Base-by-base conservation (phyloP, 2,329 filamentous ascomycete species). In the Aspergillus udagawae region DNA sequence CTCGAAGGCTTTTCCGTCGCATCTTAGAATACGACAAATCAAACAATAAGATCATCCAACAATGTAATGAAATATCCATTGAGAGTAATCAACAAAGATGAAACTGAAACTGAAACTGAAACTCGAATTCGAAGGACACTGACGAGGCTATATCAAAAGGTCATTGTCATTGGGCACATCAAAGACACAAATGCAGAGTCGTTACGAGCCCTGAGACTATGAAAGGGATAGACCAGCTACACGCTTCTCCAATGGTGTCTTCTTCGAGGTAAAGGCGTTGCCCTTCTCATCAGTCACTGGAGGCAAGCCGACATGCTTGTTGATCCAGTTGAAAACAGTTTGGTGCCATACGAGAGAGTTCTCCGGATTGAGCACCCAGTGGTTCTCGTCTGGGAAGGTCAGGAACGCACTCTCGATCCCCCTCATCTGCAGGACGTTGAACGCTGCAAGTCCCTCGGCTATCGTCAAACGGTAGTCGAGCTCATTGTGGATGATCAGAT, bases 261-360 rank as follows among this genome's bases (percentile, higher is more conserved):
- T 17, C 7, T 51, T 56, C 4, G 59, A 49, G 17, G 45, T 42
- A 49, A 60, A 59, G 9, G 41, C 53, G 35, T 57, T 52, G 3
- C 54, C 45, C 29, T 71, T 65, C 41, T 74, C 67, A 9, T 73
- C 70, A 3, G 70, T 69, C 52, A 79, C 75, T n/a, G 75, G 70
- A 25, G 78, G 74, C 56, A 86, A 65, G 1, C 83, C 84, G 2
- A 79, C 80, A 67, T 83, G 80, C 60, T 79, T 79, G 68, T 86
- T 86, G 63, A 89, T 85, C 86, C 90, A 97, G 55, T 85, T 85
- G 29, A 97, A 70, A 17, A 97, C 92, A 57, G 91, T 89, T 55
- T 83, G 83, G 68, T 97, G 92, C 94, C 94, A 97, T 21, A 95
- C 82, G 20, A 97, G 77, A 3, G 87, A 89, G 73, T 97, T 97